Conservation (phyloP, 2,329 filamentous ascomycete species). For the Colletotrichum sp. region DNA sequence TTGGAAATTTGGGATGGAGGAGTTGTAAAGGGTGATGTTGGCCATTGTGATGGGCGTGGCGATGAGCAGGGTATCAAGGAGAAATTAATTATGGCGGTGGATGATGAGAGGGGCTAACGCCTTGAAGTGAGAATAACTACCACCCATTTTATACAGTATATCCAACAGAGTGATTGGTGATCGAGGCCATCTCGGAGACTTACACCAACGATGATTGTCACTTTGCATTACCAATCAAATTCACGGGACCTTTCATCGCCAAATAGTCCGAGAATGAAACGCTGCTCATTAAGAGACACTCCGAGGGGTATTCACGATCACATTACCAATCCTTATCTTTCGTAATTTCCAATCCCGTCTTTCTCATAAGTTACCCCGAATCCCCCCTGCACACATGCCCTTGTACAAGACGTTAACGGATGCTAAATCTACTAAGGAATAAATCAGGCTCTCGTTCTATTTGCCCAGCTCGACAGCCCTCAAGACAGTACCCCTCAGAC, state of each 20-base stretch:
- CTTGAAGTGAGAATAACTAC: not conserved
- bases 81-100: not conserved
- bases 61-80: not conserved
- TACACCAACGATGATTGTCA: not conserved
- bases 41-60: not conserved
- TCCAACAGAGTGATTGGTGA: rapidly evolving
- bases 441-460: not conserved
- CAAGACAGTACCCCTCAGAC: not conserved
- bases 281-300: rapidly evolving
- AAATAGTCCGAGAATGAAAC: not conserved
- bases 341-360: rapidly evolving
- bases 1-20: not conserved
- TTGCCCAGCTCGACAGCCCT: not conserved
- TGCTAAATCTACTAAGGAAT: not conserved
- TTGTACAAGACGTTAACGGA: too few species aligned
- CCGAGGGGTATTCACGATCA: not conserved
- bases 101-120: not conserved
- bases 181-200: not conserved
- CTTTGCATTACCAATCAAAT: not conserved
- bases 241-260: not conserved
- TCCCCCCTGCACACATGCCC: too few species aligned
- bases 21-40: not conserved
- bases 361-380: too few species aligned
- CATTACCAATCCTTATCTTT: not conserved
- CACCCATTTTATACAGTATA: not conserved